Evolutionary conservation across 2,329 filamentous ascomycete species (phyloP), one percentile per base, ranked within the genome.

Genomic region (Pestalotiopsis sp.): DNA sequence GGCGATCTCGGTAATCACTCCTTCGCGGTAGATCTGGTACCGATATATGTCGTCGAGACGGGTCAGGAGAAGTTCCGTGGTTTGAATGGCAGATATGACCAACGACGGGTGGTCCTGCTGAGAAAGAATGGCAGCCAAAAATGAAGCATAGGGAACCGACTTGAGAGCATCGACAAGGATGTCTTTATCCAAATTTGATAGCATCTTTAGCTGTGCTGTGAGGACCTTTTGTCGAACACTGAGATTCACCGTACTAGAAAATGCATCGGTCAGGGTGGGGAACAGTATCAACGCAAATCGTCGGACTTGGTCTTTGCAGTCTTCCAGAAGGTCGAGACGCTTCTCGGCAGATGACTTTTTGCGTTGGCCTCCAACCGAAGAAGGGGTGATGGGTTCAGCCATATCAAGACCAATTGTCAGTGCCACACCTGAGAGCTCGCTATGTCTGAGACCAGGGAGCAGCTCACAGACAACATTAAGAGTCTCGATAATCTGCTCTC

Each of bases 381-480:
- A 80, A 2, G 82, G 77, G 3, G 80, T 80, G 58, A 80, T 79
- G 17, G 82, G 78, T 64, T 85, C 85, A 60, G 78, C 71, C 7
- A 79, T 74, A 60, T 81, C 80, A 64, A 78, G 70, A 27, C 73
- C 74, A 31, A 70, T 70, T 23, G 72, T 64, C 13, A 69, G 76
- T 78, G 64, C 77, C 59, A 70, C 72, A 56, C 76, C 73, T 2
- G 83, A 81, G 66, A 86, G 82, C 13, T 83, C 83, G 39, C 84
- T 84, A 66, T 85, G 86, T 13, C 91, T 90, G 17, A 95, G 84
- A 64, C 89, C 91, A 1, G 95, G 95, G 45, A 99, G 86, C 38
- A 99, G 85, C 82, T 99, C 96, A 82, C 96, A 98, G 72, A 99
- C 94, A 72, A 99, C 94, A 78, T 98, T 98, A 71, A 99, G 87